These are phyloP conservation scores for Cryoendolithus antarcticus DNA, from an alignment of 2,329 filamentous ascomycete genomes.

Conservation along the genomic window DNA sequence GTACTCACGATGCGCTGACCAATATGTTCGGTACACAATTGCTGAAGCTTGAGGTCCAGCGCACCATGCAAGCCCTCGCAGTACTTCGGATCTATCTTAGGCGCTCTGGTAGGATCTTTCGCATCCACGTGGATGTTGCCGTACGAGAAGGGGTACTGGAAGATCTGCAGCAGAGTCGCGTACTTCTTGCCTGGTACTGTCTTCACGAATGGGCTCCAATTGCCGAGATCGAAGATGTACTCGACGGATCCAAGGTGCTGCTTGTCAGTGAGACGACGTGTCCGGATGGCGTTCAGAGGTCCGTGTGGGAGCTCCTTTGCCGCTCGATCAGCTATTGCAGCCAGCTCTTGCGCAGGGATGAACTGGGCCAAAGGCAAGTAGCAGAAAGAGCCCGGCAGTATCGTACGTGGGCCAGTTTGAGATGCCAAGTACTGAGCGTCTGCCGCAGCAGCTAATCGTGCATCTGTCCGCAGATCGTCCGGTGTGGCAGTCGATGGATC, in stretches of 20 bases:
- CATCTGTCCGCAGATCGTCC: background rate
- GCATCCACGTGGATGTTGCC: constrained; percentile 12
- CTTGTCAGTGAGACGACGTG: background rate
- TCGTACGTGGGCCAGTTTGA: constrained; percentile 9
- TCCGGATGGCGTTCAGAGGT: too few relatives aligned
- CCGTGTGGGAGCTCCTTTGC: too few relatives aligned
- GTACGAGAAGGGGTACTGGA: constrained; percentile 20
- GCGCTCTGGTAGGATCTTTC: background rate
- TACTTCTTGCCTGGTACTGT: background rate
- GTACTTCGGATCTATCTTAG: constrained; percentile 1
- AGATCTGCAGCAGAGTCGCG: background rate
- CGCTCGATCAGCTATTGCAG: background rate
- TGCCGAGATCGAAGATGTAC: constrained; percentile 1
- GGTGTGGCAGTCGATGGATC: background rate
- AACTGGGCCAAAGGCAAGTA: constrained; percentile 19
- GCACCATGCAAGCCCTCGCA: background rate
- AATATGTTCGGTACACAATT: constrained; percentile 1
- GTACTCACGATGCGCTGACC: constrained; percentile 5
- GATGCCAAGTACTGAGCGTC: constrained; percentile 7
- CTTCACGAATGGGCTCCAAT: constrained; percentile 1
- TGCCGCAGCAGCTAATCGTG: background rate
- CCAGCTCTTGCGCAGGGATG: background rate
- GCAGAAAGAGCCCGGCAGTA: constrained; percentile 17
- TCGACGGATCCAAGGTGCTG: background rate
- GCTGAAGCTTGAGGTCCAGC: constrained; percentile 5